Base-by-base conservation (phyloP, 179 eudicot genomes). In the Vitellaria paradoxa region DNA sequence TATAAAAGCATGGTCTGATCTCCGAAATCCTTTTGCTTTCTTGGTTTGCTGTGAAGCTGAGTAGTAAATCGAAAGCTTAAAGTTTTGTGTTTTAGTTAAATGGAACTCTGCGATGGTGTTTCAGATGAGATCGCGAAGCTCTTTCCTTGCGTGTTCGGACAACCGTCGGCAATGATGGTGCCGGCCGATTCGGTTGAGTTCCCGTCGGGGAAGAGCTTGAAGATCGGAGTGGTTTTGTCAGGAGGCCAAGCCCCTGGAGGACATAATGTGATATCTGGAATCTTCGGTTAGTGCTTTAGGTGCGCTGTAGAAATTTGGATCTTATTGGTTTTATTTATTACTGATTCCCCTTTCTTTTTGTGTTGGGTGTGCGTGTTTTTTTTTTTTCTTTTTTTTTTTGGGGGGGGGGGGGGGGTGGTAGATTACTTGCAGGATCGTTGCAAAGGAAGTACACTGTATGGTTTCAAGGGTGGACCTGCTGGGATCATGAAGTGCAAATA, bases 201-300 rank as follows among this genome's bases (percentile, higher is more conserved):
- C 15, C 70, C 79, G 7, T 81, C 89, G 3, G 82, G 80, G 49
- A 85, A 83, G 78, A 86, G 78, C 79, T 82, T 95, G 87, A 95
- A 93, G 82, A 90, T 95, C n/a, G 99, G 99, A 70, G 95, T 93
- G 64, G 99, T 95, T 46, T 78, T 95, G 79, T 95, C 99, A 0
- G 97, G 99, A 72, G 97, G 99, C 69, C 99, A 95, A 89, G 99
- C 99, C 55, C 99, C 99, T 50, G 99, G 99, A 78, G 99, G 99
- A 40, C 99, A 95, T 89, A 95, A 95, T 77, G 99, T 95, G 66
- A 95, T 95, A 60, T 93, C 97, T 72, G 99, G 99, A 59, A 91
- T 95, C 56, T 95, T 89, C 65, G 99, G 99, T 95, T 46, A 81
- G 97, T 37, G 23, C 60, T 83, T 56, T 64, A 7, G n/a, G 3